These are phyloP conservation scores for Ilyonectria mors-panacis DNA, from an alignment of 2,329 filamentous ascomycete genomes.

Conservation along the genomic window DNA sequence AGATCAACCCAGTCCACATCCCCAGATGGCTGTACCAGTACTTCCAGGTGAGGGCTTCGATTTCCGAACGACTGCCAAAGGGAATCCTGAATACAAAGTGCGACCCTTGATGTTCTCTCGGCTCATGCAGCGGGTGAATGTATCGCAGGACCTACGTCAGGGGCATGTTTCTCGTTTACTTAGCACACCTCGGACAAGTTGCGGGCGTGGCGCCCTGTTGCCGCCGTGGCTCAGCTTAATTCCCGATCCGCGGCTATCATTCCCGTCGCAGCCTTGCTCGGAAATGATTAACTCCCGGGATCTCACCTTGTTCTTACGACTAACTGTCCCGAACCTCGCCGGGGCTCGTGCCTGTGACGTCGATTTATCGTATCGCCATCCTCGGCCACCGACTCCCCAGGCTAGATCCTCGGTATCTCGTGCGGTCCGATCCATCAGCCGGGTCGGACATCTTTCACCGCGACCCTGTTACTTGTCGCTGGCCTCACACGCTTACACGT, in stretches of 20 bases:
- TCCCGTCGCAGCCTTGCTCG: conserved; percentile 18
- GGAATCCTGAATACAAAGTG: conserved; percentile 8
- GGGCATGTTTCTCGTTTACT: conserved; percentile 6
- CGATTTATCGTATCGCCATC: conserved; percentile 37
- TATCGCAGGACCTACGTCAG: conserved; percentile 15
- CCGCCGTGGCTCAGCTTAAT: conserved; percentile 19
- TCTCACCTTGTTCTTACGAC: conserved; percentile 23
- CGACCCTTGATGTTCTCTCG: conserved; percentile 4
- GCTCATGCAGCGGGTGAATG: conserved; percentile 24
- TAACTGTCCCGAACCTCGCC: conserved; percentile 28
- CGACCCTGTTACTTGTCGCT: conserved; percentile 20
- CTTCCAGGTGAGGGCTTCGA: conserved; percentile 7
- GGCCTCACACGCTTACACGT: not conserved
- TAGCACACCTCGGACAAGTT: conserved; percentile 37
- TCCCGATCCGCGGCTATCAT: conserved; percentile 44
- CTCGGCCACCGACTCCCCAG: conserved; percentile 33
- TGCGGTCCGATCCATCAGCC: conserved; percentile 38
- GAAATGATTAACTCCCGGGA: conserved; percentile 30
- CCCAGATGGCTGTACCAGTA: conserved; percentile 15
- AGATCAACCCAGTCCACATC: not conserved
- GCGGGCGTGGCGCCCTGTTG: conserved; percentile 2
- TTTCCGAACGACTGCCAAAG: not conserved
- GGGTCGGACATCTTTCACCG: conserved; percentile 25
- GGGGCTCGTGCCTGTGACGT: conserved; percentile 41
- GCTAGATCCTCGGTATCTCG: conserved; percentile 45